Percentiles rank a stretch among this genome's conserved stretches.
Evolutionary conservation across 169 alveolate genomes (phyloP).

Genomic region (Plasmodium ovale): DNA sequence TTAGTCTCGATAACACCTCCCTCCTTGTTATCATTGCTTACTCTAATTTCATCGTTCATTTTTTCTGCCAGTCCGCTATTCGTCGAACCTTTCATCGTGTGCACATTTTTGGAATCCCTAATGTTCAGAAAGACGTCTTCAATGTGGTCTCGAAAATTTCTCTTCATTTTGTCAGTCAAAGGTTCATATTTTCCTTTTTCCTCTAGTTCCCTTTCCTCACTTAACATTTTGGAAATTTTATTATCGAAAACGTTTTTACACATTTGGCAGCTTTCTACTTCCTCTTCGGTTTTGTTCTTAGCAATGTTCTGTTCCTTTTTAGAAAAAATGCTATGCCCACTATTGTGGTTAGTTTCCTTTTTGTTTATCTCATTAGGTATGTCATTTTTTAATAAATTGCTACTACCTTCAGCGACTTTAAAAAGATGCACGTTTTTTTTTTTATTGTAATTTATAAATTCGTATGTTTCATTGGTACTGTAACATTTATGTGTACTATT

Average conservation of each 20-base stretch:
- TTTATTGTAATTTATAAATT: conserved; percentile 9
- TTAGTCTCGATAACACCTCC: background rate
- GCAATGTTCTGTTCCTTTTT: background rate
- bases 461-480: conserved; percentile 11
- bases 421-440: background rate
- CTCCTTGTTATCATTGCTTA: background rate
- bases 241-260: background rate
- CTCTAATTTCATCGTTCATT: background rate
- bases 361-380: background rate
- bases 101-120: conserved; percentile 3
- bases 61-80: background rate
- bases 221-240: conserved; percentile 1
- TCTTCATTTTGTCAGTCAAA: background rate
- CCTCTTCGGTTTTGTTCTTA: background rate
- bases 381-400: conserved; percentile 3
- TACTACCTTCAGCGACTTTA: background rate
- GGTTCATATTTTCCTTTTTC: background rate
- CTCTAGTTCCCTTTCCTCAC: conserved; percentile 6
- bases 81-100: background rate
- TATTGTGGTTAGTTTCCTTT: conserved; percentile 6
- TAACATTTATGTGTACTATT: conserved; percentile 1
- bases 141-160: background rate
- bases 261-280: background rate
- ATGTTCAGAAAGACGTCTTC: background rate
- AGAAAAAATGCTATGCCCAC: background rate